Evolutionary conservation across 2,329 filamentous ascomycete genomes (phyloP).

Genomic region (Dichotomopilus funicola): DNA sequence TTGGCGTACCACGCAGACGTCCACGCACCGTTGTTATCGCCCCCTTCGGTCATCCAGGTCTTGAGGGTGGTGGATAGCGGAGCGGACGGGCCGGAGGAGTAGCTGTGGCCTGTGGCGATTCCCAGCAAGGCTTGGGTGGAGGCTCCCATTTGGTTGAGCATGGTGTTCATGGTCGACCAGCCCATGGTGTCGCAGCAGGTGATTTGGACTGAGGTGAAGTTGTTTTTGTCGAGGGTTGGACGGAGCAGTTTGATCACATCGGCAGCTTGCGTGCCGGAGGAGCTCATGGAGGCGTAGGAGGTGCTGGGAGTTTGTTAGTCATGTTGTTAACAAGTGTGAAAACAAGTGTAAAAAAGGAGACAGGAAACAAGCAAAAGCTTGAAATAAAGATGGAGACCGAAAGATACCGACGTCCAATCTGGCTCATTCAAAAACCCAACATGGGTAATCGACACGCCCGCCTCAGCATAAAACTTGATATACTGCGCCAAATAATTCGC

Average conservation of each 20-base stretch:
- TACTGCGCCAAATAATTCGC: constrained; percentile 33
- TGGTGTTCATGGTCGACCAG: constrained; percentile 11
- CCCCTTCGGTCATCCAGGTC: constrained; percentile 44
- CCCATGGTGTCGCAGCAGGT: constrained; percentile 22
- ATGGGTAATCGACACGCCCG: constrained; percentile 29
- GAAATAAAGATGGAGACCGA: neutral
- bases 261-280: constrained; percentile 35
- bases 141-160: constrained; percentile 18
- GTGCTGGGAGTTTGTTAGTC: constrained; percentile 13
- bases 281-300: constrained; percentile 28
- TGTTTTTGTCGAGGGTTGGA: constrained; percentile 33
- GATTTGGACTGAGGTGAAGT: constrained; percentile 36
- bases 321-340: neutral
- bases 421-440: constrained; percentile 33
- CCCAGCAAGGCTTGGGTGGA: constrained; percentile 33
- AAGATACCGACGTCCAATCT: constrained; percentile 19
- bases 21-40: constrained; percentile 36
- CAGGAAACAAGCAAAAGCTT: neutral
- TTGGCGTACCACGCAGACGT: constrained; percentile 37
- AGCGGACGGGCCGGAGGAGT: constrained; percentile 35
- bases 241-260: constrained; percentile 35
- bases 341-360: neutral
- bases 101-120: constrained; percentile 37
- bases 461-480: constrained; percentile 29
- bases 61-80: constrained; percentile 30